These are phyloP conservation scores for Kodamaea sp. DNA, from an alignment of 1,139 yeast genomes.

Conservation along the genomic window DNA sequence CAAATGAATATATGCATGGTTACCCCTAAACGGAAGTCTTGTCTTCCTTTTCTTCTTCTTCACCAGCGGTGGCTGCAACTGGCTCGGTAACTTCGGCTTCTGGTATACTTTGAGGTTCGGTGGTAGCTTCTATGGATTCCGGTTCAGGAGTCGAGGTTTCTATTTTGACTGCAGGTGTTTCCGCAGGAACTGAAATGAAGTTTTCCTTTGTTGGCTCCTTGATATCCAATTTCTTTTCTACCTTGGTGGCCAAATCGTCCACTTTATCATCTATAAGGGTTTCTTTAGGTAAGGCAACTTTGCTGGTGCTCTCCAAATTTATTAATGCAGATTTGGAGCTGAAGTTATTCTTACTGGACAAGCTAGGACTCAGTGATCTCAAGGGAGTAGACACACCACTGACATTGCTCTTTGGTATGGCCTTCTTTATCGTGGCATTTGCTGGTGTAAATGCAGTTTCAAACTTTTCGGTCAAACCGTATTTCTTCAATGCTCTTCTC, in stretches of 20 bases:
- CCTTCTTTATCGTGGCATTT: constrained; percentile 19
- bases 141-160: too few relatives aligned
- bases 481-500: constrained; percentile 47
- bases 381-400: constrained; percentile 16
- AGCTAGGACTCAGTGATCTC: constrained; percentile 15
- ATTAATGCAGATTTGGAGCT: constrained; percentile 26
- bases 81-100: too few relatives aligned
- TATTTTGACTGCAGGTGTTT: too few relatives aligned
- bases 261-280: constrained; percentile 39
- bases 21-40: too few relatives aligned
- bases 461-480: constrained; percentile 41
- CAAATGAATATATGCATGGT: too few relatives aligned
- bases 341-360: constrained; percentile 9
- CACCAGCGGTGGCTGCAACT: too few relatives aligned
- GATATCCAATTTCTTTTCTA: constrained; percentile 4
- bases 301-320: constrained; percentile 32
- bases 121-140: too few relatives aligned
- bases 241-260: constrained; percentile 8
- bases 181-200: too few relatives aligned
- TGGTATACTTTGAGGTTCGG: too few relatives aligned
- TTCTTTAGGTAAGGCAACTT: constrained; percentile 42
- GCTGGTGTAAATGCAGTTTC: constrained; percentile 46
- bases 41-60: too few relatives aligned
- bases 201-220: constrained; percentile 9
- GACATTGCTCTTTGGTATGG: constrained; percentile 7